These are phyloP conservation scores for Lactuca saligna DNA, from an alignment of 129 eudicot species.

Conservation along the genomic window DNA sequence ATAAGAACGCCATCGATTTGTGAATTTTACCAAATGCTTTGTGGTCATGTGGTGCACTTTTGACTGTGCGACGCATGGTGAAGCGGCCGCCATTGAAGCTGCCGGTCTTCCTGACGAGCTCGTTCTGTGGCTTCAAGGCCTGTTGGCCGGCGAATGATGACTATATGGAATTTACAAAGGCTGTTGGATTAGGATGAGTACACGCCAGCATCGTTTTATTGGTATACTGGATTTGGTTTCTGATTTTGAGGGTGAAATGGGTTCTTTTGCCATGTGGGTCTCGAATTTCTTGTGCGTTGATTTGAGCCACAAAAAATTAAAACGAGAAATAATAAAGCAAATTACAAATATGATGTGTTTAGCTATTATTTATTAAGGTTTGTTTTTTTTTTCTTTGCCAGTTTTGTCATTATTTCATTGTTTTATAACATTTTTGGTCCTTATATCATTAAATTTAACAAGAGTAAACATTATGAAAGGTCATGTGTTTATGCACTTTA, in stretches of 20 bases:
- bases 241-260: neutral
- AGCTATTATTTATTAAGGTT: too few relatives aligned
- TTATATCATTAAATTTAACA: too few relatives aligned
- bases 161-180: neutral
- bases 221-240: neutral
- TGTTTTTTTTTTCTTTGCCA: too few relatives aligned
- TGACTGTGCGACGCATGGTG: conserved; percentile 68
- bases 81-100: conserved; percentile 43
- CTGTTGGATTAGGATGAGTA: neutral
- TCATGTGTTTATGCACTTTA: too few relatives aligned
- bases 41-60: conserved; percentile 40
- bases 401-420: too few relatives aligned
- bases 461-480: too few relatives aligned
- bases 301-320: neutral
- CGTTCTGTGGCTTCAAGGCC: conserved; percentile 42
- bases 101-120: conserved; percentile 44
- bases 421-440: too few relatives aligned
- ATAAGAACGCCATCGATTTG: neutral
- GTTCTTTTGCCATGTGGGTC: neutral
- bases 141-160: conserved; percentile 56
- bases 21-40: conserved; percentile 52
- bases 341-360: too few relatives aligned
- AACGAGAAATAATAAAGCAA: neutral
- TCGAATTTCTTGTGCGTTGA: neutral
- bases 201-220: neutral